These are phyloP conservation scores for Tolypocladium cylindrosporum DNA, from an alignment of 2,329 filamentous ascomycete genomes.

Conservation along the genomic window DNA sequence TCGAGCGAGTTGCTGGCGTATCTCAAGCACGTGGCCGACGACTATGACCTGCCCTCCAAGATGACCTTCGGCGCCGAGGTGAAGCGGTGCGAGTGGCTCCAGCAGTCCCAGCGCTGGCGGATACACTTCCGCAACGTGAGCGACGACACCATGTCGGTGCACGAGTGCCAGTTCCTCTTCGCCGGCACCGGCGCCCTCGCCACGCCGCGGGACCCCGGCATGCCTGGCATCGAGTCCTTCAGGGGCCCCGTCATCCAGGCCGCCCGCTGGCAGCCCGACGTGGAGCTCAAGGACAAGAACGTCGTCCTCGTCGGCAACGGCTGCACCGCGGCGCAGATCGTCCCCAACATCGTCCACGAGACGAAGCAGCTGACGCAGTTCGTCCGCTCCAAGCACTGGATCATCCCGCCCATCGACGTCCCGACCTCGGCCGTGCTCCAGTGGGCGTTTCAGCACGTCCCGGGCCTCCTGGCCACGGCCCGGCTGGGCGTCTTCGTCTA, in stretches of 20 bases:
- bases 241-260: constrained; percentile 43
- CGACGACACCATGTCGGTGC: constrained; percentile 12
- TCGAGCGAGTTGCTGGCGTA: constrained; percentile 48
- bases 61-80: constrained; percentile 29
- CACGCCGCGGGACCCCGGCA: constrained; percentile 23
- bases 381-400: constrained; percentile 32
- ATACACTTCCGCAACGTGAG: constrained; percentile 16
- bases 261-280: constrained; percentile 41
- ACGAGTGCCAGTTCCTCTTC: constrained; percentile 31
- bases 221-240: constrained; percentile 41
- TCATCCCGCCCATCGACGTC: constrained; percentile 21
- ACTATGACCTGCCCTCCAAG: constrained; percentile 27
- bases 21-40: constrained; percentile 38
- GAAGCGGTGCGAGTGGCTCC: constrained; percentile 26
- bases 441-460: constrained; percentile 34
- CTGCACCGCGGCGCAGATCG: constrained; percentile 43
- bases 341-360: constrained; percentile 29
- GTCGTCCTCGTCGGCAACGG: constrained; percentile 47
- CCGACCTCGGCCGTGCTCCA: constrained; percentile 8
- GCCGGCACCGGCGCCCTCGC: constrained; percentile 23
- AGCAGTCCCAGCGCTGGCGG: constrained; percentile 22
- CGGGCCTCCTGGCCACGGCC: constrained; percentile 30
- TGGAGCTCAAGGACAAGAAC: constrained; percentile 35
- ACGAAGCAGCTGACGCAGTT: constrained; percentile 28
- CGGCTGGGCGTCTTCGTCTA: constrained; percentile 30